Conservation (phyloP, 208 protist species). For the Leishmania tropica region DNA sequence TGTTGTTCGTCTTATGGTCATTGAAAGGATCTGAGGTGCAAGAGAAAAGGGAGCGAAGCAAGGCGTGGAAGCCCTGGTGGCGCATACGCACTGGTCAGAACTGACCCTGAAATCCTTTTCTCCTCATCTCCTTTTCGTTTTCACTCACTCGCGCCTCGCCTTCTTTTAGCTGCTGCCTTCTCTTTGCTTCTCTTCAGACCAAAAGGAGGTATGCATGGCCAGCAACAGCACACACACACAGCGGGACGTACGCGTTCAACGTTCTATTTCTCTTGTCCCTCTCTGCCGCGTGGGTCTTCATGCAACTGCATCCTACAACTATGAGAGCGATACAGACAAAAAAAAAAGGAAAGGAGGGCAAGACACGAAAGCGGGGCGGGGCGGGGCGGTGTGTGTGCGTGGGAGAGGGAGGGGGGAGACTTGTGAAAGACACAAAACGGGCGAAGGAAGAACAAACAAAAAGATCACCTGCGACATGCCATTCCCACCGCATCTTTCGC, state of each 20-base stretch:
- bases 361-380: neutral
- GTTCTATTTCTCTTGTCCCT: neutral
- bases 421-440: neutral
- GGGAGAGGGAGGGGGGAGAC: neutral
- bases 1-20: neutral
- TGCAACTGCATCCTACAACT: neutral
- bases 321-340: neutral
- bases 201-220: neutral
- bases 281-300: neutral
- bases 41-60: neutral
- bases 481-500: neutral
- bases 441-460: neutral
- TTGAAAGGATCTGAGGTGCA: neutral
- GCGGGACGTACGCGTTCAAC: neutral
- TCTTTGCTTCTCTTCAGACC: neutral
- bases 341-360: neutral
- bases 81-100: neutral
- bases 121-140: neutral
- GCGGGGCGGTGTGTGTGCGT: neutral
- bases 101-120: neutral
- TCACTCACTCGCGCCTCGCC: neutral
- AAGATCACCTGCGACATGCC: no score
- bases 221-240: slow-evolving; percentile 1
- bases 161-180: neutral
- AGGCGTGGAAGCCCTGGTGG: neutral